Conservation (phyloP, 495 filamentous ascomycete genomes). For the Penicillium silybi region DNA sequence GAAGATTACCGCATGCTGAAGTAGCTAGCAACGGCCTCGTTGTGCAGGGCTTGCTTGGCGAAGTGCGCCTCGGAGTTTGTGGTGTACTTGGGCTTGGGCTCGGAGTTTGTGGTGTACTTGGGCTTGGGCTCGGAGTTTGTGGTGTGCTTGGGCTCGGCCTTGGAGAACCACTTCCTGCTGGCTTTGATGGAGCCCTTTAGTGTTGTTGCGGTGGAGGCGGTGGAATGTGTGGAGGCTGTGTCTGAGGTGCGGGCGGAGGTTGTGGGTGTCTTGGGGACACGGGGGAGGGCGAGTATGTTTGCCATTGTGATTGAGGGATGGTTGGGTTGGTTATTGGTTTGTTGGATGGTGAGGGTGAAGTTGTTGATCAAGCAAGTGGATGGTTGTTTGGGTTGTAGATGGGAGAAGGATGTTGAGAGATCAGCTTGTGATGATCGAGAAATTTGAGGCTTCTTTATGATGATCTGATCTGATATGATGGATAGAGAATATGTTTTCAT, state of each 20-base stretch:
- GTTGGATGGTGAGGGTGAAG: background rate
- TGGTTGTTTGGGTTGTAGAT: background rate
- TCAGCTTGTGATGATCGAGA: background rate
- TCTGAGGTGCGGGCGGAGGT: conserved; percentile 7
- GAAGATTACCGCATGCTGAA: conserved; percentile 20
- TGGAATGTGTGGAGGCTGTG: conserved; percentile 24
- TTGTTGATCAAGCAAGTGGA: background rate
- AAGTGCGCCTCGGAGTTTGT: no score
- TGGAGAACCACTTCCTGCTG: conserved; percentile 25
- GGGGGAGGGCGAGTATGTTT: background rate
- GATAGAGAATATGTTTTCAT: conserved; percentile 2
- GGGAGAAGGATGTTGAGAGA: background rate
- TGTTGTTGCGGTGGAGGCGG: conserved; percentile 27
- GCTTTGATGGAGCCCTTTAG: conserved; percentile 19
- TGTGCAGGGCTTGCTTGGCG: conserved; percentile 20
- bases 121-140: conserved; percentile 9
- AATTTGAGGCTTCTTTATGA: background rate
- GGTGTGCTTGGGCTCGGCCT: conserved; percentile 12
- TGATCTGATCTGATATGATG: conserved; percentile 1
- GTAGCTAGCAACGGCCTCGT: conserved; percentile 32
- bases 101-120: no score
- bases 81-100: no score
- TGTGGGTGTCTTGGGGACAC: background rate
- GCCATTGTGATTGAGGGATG: conserved; percentile 8
- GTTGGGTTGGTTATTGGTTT: background rate